Evolutionary conservation across 2,329 filamentous ascomycete genomes (phyloP), one percentile per base, ranked within the genome.

Genomic region (Paraphaeosphaeria minitans): DNA sequence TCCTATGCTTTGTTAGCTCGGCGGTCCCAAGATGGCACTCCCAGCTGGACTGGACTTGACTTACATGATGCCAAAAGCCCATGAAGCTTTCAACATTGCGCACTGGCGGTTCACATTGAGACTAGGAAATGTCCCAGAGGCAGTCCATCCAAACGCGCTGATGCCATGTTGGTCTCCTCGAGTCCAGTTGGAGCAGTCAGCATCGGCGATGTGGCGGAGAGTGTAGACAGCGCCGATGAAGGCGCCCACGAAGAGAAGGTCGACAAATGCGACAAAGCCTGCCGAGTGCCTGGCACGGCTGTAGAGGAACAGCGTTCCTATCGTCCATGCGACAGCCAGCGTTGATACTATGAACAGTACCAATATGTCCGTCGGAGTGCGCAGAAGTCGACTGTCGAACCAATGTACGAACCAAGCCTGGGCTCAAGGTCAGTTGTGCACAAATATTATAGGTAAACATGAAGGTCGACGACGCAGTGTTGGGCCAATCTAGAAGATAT

Each of bases 61-160:
- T 79, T 77, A 94, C 78, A 97, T 96, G 76, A 98, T 97, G 50
- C 86, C 92, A 66, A 97, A 88, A 2, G 92, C 94, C 79, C 92
- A 98, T 66, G 83, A 85, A 0, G 93, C 90, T 85, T 97, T 98
- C 72, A 97, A 86, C 92, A 97, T 95, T 51, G 89, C 86, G 79
- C 94, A 98, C 5, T 87, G 86, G 83, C 94, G 94, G 77, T 91
- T 83, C 39, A 88, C 77, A 54, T 83, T 77, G 42, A 88, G 72
- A 43, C 82, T 76, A 58, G 86, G 79, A 9, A 70, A 70, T 37
- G 84, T 75, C 31, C 78, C 80, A 35, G 77, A 66, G 59, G 21
- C 27, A 90, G 85, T 61, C 91, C 85, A 13, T 89, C 89, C 45
- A 93, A 81, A 35, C 4, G 19, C 35, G 50, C 83, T 82, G 41